Percentiles rank a stretch among this genome's conserved stretches.
These are phyloP conservation scores for Urostyla sp. DNA, from an alignment of 73 alveolate species.

Conservation along the genomic window DNA sequence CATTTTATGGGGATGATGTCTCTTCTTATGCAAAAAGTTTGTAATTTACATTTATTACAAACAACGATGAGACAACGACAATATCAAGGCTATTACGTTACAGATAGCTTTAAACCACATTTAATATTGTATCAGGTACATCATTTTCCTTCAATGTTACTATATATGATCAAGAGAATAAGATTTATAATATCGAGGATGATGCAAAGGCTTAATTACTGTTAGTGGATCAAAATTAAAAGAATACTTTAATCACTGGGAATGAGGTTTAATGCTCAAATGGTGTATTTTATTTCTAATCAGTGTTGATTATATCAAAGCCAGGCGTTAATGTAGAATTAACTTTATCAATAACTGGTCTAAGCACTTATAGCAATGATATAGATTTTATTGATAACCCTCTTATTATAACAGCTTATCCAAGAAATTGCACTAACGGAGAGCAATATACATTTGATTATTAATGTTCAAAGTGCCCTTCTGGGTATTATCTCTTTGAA, in stretches of 20 bases:
- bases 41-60: not conserved
- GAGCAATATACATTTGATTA: slow-evolving; percentile 29
- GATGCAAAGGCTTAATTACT: not conserved
- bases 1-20: slow-evolving; percentile 43
- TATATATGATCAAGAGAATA: not conserved
- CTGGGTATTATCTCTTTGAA: slow-evolving; percentile 26
- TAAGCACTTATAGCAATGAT: not conserved
- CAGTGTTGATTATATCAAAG: no score
- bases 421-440: slow-evolving; percentile 58
- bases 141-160: not conserved
- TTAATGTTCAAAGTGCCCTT: slow-evolving; percentile 15
- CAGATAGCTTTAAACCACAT: not conserved
- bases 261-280: no score
- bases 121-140: not conserved
- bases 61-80: not conserved
- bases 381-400: not conserved
- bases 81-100: not conserved
- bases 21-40: slow-evolving; percentile 17
- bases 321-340: no score
- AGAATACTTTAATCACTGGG: no score
- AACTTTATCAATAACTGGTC: not conserved
- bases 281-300: no score
- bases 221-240: no score
- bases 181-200: not conserved
- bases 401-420: not conserved